Evolutionary conservation across 495 filamentous ascomycete species (phyloP).

Genomic region (Penicillium manginii): DNA sequence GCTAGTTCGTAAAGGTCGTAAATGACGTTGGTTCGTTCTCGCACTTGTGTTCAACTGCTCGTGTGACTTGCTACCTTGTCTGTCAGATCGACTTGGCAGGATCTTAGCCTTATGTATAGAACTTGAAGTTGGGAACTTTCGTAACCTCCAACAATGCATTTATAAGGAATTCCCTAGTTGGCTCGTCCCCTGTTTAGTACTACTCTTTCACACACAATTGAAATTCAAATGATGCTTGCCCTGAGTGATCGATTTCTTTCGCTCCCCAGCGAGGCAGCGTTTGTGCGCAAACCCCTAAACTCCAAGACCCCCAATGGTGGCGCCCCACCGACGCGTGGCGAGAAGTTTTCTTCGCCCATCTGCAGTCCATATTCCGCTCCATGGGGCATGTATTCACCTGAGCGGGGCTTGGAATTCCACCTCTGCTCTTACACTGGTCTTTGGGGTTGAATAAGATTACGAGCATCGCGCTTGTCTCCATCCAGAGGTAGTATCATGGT

Average conservation of each 20-base stretch:
- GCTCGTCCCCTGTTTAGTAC: no score
- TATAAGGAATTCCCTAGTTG: no score
- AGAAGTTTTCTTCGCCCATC: neutral
- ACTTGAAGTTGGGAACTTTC: neutral
- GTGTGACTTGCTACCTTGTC: neutral
- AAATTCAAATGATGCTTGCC: no score
- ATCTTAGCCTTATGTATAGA: neutral
- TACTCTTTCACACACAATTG: no score
- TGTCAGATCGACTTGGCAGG: slow-evolving; percentile 6
- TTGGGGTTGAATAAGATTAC: slow-evolving; percentile 2
- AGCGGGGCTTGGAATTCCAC: neutral
- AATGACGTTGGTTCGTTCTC: neutral
- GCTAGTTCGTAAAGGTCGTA: neutral
- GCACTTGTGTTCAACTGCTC: neutral
- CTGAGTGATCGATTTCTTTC: no score
- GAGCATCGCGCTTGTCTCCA: slow-evolving; percentile 1
- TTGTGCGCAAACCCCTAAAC: neutral
- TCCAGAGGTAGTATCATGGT: neutral
- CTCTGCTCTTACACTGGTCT: neutral
- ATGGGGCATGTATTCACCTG: neutral
- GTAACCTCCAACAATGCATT: no score
- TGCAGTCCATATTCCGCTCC: neutral
- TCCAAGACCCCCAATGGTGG: neutral
- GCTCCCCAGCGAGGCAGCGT: no score
- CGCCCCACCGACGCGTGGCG: slow-evolving; percentile 6